Percentiles rank a stretch among this genome's conserved stretches.
Conservation (phyloP, 75 land plant species). For the Pinus taeda region DNA sequence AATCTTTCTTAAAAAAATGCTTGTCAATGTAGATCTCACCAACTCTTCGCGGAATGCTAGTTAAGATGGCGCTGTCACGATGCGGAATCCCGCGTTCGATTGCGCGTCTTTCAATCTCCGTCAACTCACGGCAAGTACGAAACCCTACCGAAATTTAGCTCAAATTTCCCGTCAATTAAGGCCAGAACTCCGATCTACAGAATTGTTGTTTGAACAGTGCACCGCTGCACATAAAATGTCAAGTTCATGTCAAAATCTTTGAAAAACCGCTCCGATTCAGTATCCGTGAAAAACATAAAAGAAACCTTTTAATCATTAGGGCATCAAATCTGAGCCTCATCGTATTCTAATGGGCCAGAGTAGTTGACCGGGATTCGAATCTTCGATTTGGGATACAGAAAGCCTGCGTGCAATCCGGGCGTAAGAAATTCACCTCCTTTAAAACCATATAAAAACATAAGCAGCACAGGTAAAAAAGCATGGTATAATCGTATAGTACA, state of each 20-base stretch:
- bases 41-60: slow-evolving; percentile 7
- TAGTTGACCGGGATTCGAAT: slow-evolving; percentile 2
- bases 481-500: not conserved
- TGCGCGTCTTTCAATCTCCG: not conserved
- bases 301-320: not conserved
- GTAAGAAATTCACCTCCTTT: not conserved
- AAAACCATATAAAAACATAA: not conserved
- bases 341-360: not conserved
- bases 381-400: not conserved
- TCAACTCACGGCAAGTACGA: not conserved
- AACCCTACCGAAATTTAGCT: slow-evolving; percentile 3
- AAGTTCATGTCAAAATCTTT: not conserved
- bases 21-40: not conserved
- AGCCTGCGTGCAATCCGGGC: not conserved
- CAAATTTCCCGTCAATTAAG: not conserved
- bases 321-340: not conserved
- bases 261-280: not conserved
- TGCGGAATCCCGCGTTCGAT: slow-evolving; percentile 11
- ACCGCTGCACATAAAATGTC: not conserved
- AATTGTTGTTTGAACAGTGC: not conserved
- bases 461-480: not conserved
- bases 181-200: not conserved
- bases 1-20: not conserved
- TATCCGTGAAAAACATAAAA: not conserved
- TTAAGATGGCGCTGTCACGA: slow-evolving; percentile 1